Base-by-base conservation (phyloP, 1,284 basidiomycete genomes). In the Marasmius oreades region DNA sequence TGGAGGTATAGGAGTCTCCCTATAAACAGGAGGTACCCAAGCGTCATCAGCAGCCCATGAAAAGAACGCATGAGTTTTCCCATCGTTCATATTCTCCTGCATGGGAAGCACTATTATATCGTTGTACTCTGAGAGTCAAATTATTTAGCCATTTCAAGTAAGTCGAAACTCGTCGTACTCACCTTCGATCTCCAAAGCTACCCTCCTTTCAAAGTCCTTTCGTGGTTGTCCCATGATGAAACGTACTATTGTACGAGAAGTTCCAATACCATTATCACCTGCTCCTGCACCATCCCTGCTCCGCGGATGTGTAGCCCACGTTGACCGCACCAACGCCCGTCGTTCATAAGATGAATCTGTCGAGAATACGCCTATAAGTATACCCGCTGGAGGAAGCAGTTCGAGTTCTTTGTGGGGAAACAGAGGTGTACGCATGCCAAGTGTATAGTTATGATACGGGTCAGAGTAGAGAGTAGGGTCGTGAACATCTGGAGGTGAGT, bases 171-270 rank as follows among this genome's bases (percentile, higher is more conserved):
- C 24, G 18, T 39, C 14, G 82, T 12, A 20, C 47, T 70, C 66
- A 94, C 92, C 87, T 69, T 98, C 92, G 83, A 93, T 93, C 74
- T 99, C 97, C 42, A 95, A 73, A 62, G 86, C 84, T 57, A 99
- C 82, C 22, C 88, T 80, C 51, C 87, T 78, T 59, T 91, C 90
- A 82, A 87, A 92, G 58, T 86, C 83, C 63, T 84, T 85, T 23
- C 87, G 78, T 8, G 96, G 95, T 62, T 88, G 84, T 6, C 94
- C 96, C 53, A 99, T 78, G 61, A 99, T 83, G 70, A 99, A 99
- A 20, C 94, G 88, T 44, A 99, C 86, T 57, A 95, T 77, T 0
- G 94, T 92, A 59, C 95, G 83, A 43, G 92, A 91, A 0, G 92
- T 92, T n/a, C 88, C 88, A 20, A 76, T 62, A 1, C 87, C 87